Evolutionary conservation across 139 green algal species (phyloP).

Genomic region (Chlorella sp.): DNA sequence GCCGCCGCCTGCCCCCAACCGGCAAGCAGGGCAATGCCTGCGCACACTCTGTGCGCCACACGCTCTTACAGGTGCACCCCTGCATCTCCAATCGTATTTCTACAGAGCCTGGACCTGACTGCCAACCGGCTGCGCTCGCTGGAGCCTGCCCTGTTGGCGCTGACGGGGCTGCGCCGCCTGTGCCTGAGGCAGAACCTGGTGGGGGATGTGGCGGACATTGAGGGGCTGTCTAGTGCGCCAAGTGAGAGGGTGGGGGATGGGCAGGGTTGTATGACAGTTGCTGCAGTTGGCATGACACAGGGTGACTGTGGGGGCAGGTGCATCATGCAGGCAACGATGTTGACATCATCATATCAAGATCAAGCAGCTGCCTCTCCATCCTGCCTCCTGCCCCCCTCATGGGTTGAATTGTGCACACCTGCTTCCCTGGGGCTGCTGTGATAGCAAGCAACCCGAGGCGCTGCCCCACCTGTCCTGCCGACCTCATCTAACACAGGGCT

Average conservation of each 20-base stretch:
- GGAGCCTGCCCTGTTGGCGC: constrained; percentile 72
- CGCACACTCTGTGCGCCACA: neutral
- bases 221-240: constrained; percentile 37
- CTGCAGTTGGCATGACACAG: neutral
- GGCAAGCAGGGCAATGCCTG: neutral
- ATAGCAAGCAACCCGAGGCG: too few relatives aligned
- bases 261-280: neutral
- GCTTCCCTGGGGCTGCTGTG: too few relatives aligned
- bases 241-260: constrained; percentile 1
- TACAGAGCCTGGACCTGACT: constrained; percentile 84
- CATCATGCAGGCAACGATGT: too few relatives aligned
- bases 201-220: constrained; percentile 40
- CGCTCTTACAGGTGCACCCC: neutral
- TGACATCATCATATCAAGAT: too few relatives aligned
- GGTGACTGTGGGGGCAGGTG: neutral
- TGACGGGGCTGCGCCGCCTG: constrained; percentile 75
- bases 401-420: too few relatives aligned
- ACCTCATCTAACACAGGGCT: too few relatives aligned
- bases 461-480: too few relatives aligned
- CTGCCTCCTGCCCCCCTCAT: neutral
- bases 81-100: neutral
- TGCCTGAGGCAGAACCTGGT: constrained; percentile 91
- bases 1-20: neutral
- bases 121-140: constrained; percentile 80
- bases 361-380: too few relatives aligned